Percentiles rank a stretch among this genome's conserved stretches.
Conservation (phyloP, 768 basidiomycete genomes). For the Hygrophorus russula region DNA sequence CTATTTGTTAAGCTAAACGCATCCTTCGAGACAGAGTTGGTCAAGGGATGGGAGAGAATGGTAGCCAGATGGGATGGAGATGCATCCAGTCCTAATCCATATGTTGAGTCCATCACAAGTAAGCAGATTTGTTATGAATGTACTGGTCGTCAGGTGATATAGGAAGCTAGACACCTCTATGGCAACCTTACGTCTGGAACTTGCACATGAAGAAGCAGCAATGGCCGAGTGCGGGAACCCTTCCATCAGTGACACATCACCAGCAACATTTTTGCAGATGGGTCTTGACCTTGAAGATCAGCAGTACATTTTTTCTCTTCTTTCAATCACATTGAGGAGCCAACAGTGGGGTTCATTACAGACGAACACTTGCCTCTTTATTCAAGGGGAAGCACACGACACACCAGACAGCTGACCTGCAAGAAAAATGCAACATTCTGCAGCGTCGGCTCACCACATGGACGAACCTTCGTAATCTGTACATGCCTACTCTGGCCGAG, state of each 20-base stretch:
- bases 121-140: neutral
- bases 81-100: neutral
- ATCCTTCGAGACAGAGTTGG: neutral
- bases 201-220: conserved; percentile 4
- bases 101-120: neutral
- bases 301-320: conserved; percentile 1
- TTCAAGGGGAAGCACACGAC: neutral
- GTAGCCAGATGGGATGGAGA: neutral
- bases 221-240: neutral
- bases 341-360: neutral
- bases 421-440: conserved; percentile 5
- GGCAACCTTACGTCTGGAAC: conserved; percentile 3
- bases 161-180: neutral
- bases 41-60: conserved; percentile 1
- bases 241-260: neutral
- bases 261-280: conserved; percentile 1
- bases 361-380: neutral
- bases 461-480: neutral
- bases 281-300: conserved; percentile 4
- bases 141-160: too few relatives aligned
- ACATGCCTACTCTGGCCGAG: conserved; percentile 4
- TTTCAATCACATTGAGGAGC: neutral
- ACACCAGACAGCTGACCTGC: neutral
- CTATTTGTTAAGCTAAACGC: neutral
- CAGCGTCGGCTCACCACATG: neutral